phyloP scores from a whole-genome alignment of 2,329 filamentous ascomycete genomes.

The Talaromyces sp. region DNA sequence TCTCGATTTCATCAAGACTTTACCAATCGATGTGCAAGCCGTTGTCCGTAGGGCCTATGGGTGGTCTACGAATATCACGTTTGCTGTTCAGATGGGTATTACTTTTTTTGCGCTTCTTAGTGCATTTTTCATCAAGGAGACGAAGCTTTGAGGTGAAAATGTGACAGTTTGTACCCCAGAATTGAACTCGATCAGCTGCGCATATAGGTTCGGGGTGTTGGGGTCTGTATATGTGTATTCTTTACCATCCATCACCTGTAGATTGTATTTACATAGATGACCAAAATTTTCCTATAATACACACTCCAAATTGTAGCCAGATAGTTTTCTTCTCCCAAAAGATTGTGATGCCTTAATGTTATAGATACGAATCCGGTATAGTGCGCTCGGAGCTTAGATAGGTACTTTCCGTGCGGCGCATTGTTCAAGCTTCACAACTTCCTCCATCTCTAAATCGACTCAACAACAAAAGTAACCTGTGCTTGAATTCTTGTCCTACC shows the following conservation, averaged over 20 bases:
- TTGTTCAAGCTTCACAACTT: not conserved
- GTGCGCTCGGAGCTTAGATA: not conserved
- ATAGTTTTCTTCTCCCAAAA: too few relatives aligned
- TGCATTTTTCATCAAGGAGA: conserved; percentile 55
- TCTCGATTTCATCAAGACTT: conserved; percentile 52
- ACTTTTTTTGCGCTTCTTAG: conserved; percentile 48
- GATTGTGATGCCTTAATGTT: too few relatives aligned
- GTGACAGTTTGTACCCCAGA: not conserved
- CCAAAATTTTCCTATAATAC: too few relatives aligned
- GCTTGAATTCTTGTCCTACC: too few relatives aligned
- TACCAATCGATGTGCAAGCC: conserved; percentile 54
- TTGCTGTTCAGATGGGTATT: conserved; percentile 50
- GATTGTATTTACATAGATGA: not conserved
- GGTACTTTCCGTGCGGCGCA: not conserved
- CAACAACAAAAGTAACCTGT: not conserved
- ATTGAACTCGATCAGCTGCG: not conserved
- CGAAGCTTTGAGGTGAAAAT: conserved; percentile 30
- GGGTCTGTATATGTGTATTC: too few relatives aligned
- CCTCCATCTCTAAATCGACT: not conserved
- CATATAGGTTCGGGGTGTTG: not conserved
- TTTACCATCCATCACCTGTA: too few relatives aligned
- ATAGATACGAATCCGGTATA: not conserved
- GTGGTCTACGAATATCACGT: conserved; percentile 50
- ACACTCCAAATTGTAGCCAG: too few relatives aligned
- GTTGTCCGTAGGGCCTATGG: conserved; percentile 67